Percentiles rank a stretch among this genome's conserved stretches.
phyloP scores from a whole-genome alignment of 2,329 filamentous ascomycete genomes.

The Uncinocarpus reesii region DNA sequence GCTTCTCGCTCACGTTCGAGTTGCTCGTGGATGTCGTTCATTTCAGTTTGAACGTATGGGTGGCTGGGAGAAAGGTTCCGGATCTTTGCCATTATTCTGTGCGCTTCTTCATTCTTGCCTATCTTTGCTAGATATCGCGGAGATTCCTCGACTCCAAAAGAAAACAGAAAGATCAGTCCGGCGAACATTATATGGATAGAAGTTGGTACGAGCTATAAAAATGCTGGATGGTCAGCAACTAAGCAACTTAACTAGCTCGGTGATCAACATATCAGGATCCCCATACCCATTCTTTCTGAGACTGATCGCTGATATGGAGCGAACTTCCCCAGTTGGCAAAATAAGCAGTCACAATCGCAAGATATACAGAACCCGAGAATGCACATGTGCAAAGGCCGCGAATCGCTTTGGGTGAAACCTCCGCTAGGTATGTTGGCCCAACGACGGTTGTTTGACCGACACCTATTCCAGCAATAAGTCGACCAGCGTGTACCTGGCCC shows the following conservation, averaged over 20 bases:
- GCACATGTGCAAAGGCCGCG: constrained; percentile 64
- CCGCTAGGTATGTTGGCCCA: constrained; percentile 60
- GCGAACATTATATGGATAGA: constrained; percentile 70
- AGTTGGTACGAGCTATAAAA: constrained; percentile 48
- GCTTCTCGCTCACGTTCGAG: constrained; percentile 42
- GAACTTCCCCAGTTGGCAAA: constrained; percentile 60
- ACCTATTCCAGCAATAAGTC: constrained; percentile 38
- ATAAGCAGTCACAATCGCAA: constrained; percentile 69
- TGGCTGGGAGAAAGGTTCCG: constrained; percentile 37
- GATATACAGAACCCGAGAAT: constrained; percentile 61
- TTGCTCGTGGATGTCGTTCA: constrained; percentile 22
- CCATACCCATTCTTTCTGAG: constrained; percentile 41
- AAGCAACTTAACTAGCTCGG: neutral
- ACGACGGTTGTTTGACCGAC: constrained; percentile 37
- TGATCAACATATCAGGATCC: neutral
- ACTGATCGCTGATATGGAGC: constrained; percentile 40
- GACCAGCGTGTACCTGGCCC: constrained; percentile 35
- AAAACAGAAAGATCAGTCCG: constrained; percentile 58
- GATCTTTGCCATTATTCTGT: constrained; percentile 22
- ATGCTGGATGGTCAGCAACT: neutral
- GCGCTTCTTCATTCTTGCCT: constrained; percentile 44
- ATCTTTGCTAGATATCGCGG: constrained; percentile 61
- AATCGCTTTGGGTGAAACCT: constrained; percentile 58
- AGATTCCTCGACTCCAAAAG: constrained; percentile 59
- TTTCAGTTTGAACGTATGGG: constrained; percentile 35